Base-by-base conservation (phyloP, 2,329 filamentous ascomycete species). In the Paecilomyces variotii region DNA sequence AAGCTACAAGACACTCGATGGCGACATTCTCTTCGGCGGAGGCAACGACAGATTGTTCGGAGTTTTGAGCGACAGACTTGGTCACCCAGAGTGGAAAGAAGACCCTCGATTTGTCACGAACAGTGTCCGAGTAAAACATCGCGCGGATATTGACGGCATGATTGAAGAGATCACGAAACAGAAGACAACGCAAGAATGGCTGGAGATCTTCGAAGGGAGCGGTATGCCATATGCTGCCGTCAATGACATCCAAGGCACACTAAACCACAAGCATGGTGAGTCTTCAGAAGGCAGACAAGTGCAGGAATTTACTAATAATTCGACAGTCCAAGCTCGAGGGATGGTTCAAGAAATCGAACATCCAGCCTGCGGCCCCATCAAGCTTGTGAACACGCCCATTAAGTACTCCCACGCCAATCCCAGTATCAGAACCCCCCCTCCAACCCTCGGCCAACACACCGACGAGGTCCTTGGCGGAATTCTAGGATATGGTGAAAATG, bases 161-260 rank as follows among this genome's bases (percentile, higher is more conserved):
- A 96, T 99, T 59, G 91, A 96, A 70, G 78, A 78, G 1, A 80
- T 90, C 53, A 95, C 90, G 0, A 78, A 77, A 57, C 84, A 85
- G 57, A 91, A 87, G 77, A 95, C 90, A 2, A 99, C 94, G 0
- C 78, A 87, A 64, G 87, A 97, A 70, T 97, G 94, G 93, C 80
- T 97, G 2, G 83, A 87, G 1, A 78, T 92, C 0, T 87, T 97
- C 52, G 91, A 97, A 67, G 91, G 90, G n/a, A 89, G 84, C 59
- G 94, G 94, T 4, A 87, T 99, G 87, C 94, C 94, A 0, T 99
- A 94, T 69, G 89, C 93, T 0, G 91, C 93, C 0, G 89, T 99
- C 65, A 99, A 97, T 70, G 93, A 99, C 69, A 86, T 99, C 6
- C 88, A 94, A 72, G 84, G 81, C 24, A 90, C 94, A 0, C 78